Evolutionary conservation across 495 filamentous ascomycete species (phyloP).

Genomic region (Aspergillus sclerotiicarbonarius): DNA sequence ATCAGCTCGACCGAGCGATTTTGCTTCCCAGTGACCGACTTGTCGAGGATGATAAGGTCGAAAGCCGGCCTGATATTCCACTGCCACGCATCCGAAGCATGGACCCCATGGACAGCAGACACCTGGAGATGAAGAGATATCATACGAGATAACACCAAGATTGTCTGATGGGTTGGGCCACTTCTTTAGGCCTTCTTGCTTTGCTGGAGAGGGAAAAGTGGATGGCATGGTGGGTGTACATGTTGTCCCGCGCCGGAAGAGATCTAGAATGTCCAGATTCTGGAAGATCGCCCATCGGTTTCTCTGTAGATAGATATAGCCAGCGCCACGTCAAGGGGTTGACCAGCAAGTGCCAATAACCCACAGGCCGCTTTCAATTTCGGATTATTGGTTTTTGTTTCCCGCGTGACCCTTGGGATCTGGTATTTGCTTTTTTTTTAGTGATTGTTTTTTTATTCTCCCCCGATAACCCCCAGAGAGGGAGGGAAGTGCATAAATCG

Average conservation of each 20-base stretch:
- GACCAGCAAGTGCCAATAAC: neutral
- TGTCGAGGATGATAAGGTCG: conserved; percentile 33
- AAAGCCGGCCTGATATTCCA: neutral
- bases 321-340: neutral
- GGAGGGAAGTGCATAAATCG: neutral
- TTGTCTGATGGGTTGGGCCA: neutral
- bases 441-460: neutral
- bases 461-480: neutral
- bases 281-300: neutral
- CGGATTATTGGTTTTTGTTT: no score
- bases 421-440: neutral
- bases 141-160: conserved; percentile 6
- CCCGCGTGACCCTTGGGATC: no score
- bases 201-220: conserved; percentile 3
- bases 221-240: neutral
- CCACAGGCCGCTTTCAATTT: neutral
- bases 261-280: no score
- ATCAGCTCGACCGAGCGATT: conserved; percentile 84
- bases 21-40: conserved; percentile 66
- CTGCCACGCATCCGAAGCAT: neutral
- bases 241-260: no score
- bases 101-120: conserved; percentile 8
- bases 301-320: neutral
- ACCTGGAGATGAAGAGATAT: conserved; percentile 13
- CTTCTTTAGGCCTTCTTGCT: neutral